These are phyloP conservation scores for Teunomyces panamensis DNA, from an alignment of 805 yeast species.

Conservation along the genomic window DNA sequence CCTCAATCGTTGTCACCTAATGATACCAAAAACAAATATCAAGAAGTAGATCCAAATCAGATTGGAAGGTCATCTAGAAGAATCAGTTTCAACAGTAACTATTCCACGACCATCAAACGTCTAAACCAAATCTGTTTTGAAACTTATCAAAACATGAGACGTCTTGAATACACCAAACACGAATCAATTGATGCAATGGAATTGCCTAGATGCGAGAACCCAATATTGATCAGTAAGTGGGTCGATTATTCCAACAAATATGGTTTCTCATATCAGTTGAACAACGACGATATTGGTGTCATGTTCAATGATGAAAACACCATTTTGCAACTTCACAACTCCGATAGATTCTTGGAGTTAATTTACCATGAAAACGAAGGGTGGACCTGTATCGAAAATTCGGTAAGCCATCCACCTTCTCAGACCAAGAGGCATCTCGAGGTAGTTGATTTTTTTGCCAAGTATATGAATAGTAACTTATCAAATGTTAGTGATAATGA, in stretches of 20 bases:
- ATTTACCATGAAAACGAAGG: conserved; percentile 42
- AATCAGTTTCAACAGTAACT: conserved; percentile 38
- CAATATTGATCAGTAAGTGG: conserved; percentile 87
- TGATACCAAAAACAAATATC: conserved; percentile 82
- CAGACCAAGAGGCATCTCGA: conserved; percentile 70
- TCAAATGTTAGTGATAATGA: conserved; percentile 72
- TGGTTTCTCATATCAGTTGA: conserved; percentile 90
- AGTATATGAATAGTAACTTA: conserved; percentile 87
- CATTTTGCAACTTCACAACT: conserved; percentile 65
- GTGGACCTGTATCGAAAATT: conserved; percentile 46
- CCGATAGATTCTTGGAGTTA: conserved; percentile 65
- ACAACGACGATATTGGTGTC: conserved; percentile 88
- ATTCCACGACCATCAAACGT: conserved; percentile 35
- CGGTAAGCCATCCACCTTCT: conserved; percentile 41
- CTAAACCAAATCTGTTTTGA: conserved; percentile 38
- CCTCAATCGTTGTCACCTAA: conserved; percentile 93
- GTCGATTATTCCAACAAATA: conserved; percentile 95
- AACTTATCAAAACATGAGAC: conserved; percentile 37
- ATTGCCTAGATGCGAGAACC: conserved; percentile 49
- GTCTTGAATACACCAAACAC: conserved; percentile 38
- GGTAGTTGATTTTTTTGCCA: conserved; percentile 83
- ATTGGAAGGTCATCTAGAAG: conserved; percentile 33
- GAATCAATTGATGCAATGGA: conserved; percentile 32
- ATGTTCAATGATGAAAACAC: conserved; percentile 83
- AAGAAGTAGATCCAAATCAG: conserved; percentile 52